Percentiles rank a stretch among this genome's conserved stretches.
Evolutionary conservation across 306 rosid species (phyloP).

Genomic region (Sechiopsis laciniata): DNA sequence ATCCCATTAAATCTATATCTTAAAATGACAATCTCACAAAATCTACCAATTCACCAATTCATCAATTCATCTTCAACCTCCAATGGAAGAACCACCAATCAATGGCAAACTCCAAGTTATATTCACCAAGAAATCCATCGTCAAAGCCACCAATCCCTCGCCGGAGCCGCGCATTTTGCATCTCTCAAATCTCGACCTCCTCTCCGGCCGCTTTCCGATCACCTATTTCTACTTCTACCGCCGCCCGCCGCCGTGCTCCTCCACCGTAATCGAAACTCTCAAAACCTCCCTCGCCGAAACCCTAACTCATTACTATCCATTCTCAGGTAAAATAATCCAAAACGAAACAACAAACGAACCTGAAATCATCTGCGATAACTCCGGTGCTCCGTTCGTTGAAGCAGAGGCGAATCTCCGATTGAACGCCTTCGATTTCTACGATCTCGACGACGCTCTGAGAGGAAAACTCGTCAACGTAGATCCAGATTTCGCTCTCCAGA

Average conservation of each 20-base stretch:
- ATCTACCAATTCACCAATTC: neutral
- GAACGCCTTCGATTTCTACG: slow-evolving; percentile 41
- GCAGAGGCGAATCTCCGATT: slow-evolving; percentile 44
- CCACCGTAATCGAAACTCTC: slow-evolving; percentile 36
- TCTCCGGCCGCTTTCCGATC: slow-evolving; percentile 84
- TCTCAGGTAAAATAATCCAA: slow-evolving; percentile 56
- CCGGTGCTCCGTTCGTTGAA: slow-evolving; percentile 57
- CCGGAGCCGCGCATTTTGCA: slow-evolving; percentile 33
- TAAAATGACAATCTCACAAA: neutral
- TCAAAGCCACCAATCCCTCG: slow-evolving; percentile 44
- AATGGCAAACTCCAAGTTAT: slow-evolving; percentile 36
- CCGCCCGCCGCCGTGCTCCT: slow-evolving; percentile 16
- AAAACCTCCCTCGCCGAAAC: slow-evolving; percentile 47
- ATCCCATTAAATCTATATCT: neutral
- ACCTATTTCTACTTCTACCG: slow-evolving; percentile 71
- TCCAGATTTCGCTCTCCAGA: slow-evolving; percentile 49
- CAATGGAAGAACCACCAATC: slow-evolving; percentile 21
- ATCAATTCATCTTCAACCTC: neutral
- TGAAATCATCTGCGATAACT: slow-evolving; percentile 64
- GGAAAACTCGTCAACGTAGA: slow-evolving; percentile 44
- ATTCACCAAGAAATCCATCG: slow-evolving; percentile 37
- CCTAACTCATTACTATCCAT: slow-evolving; percentile 49
- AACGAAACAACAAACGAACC: slow-evolving; percentile 59
- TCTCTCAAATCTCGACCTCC: slow-evolving; percentile 79
- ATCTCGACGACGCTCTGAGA: slow-evolving; percentile 48